Evolutionary conservation across 768 basidiomycete species (phyloP).

Genomic region (Wakefieldia striispora): DNA sequence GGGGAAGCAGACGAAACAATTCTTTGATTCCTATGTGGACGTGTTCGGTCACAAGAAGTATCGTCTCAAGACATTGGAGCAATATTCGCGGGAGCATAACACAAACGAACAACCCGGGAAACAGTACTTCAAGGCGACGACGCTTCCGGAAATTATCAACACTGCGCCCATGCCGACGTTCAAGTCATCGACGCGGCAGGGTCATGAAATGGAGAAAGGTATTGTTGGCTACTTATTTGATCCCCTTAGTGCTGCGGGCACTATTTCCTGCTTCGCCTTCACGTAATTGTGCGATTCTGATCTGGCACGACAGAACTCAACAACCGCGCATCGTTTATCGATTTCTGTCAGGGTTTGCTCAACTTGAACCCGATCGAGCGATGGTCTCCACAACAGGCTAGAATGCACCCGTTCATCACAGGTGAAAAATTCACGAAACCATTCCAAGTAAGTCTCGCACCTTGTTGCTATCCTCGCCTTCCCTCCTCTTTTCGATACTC

Average conservation of each 20-base stretch:
- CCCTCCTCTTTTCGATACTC: not conserved
- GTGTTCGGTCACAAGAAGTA: conserved; percentile 79
- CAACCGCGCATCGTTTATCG: conserved; percentile 92
- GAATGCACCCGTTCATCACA: conserved; percentile 95
- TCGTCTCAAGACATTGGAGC: conserved; percentile 86
- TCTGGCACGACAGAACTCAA: conserved; percentile 67
- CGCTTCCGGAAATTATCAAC: conserved; percentile 93
- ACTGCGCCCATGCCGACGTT: conserved; percentile 89
- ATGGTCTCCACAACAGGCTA: conserved; percentile 97
- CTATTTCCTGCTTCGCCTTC: not conserved
- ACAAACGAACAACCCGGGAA: conserved; percentile 97
- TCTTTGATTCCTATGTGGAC: conserved; percentile 83
- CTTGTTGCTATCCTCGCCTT: too few relatives aligned
- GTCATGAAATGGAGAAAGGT: conserved; percentile 91
- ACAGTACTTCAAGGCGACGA: conserved; percentile 96
- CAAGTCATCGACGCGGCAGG: conserved; percentile 69
- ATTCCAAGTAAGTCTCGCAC: conserved; percentile 58
- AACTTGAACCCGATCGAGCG: conserved; percentile 93
- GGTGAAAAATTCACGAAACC: conserved; percentile 93
- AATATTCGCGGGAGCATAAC: conserved; percentile 93
- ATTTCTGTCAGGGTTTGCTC: conserved; percentile 93
- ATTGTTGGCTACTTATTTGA: not conserved
- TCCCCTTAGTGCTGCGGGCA: not conserved
- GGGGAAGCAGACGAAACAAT: conserved; percentile 92
- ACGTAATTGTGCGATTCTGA: conserved; percentile 19